Base-by-base conservation (phyloP, 176 grass and related monocot species). In the Leersia perrieri region DNA sequence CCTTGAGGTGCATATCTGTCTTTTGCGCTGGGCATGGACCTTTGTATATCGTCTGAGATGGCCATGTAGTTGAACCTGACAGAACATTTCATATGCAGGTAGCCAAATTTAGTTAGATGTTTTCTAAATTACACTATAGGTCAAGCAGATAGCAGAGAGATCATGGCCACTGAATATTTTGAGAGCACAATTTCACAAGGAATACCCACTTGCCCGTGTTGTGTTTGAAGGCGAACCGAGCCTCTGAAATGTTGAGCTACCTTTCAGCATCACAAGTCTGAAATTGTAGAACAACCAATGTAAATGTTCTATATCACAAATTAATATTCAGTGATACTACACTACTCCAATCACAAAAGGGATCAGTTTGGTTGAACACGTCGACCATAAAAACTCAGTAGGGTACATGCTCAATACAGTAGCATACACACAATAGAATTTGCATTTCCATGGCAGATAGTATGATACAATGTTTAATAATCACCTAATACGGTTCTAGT, bases 31-130 rank as follows among this genome's bases (percentile, higher is more conserved):
- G 94, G 94, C 94, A 97, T 97, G 70, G 60, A 75, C 18, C 83
- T 82, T 68, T 94, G 87, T 60, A 85, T 90, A 1, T 88, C 69
- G 76, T 97, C 94, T 10, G 91, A 88, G 72, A 94, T 36, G 5
- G 80, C 89, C 92, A 97, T 97, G 68, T 92, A 97, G 3, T 83
- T 71, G 66, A 97, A 94, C 33, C 85, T 94, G 2, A 15, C 60
- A 85, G 5, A 60, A 53, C 31, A 9, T 75, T n/a, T 55, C 67
- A 42, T 28, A 69, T 1, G 5, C 49, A 51, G 8, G 35, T 11
- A 38, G 15, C 16, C 9, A 23, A 12, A 38, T 4, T 39, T 26
- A 41, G 8, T 67, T 11, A 23, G 10, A 13, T 11, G 10, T 67
- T 23, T 3, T 7, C 49, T n/a, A 53, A 6, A 53, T 57, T 57